These are phyloP conservation scores for Alternaria alternata DNA, from an alignment of 2,329 filamentous ascomycete genomes.

Conservation along the genomic window DNA sequence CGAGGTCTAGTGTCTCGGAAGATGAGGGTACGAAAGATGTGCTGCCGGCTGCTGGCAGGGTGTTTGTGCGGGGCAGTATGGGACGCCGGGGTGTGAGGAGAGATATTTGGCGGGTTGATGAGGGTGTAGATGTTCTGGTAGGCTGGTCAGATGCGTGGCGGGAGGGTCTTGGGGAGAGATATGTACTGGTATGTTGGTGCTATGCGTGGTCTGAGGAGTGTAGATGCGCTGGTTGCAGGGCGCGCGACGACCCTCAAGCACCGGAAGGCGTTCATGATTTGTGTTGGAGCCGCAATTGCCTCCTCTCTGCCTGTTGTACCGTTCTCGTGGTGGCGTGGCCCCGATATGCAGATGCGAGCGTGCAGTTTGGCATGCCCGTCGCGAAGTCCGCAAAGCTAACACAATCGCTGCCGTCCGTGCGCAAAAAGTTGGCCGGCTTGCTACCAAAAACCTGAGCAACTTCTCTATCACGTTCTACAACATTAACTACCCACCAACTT, in stretches of 20 bases:
- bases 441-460: neutral
- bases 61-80: constrained; percentile 29
- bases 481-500: constrained; percentile 1
- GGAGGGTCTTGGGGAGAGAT: neutral
- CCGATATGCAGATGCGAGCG: neutral
- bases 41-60: constrained; percentile 27
- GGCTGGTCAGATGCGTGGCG: neutral
- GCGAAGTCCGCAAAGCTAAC: constrained; percentile 28
- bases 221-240: constrained; percentile 23
- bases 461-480: neutral
- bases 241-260: constrained; percentile 40
- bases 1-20: constrained; percentile 43
- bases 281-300: neutral
- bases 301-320: neutral
- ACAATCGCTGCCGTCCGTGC: constrained; percentile 35
- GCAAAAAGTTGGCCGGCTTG: constrained; percentile 36
- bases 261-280: constrained; percentile 45
- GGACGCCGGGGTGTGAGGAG: constrained; percentile 40
- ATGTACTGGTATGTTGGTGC: constrained; percentile 32
- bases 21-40: constrained; percentile 16
- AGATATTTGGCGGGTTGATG: constrained; percentile 35
- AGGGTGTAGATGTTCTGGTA: constrained; percentile 14
- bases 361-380: constrained; percentile 8
- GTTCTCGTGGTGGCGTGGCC: neutral
- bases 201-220: constrained; percentile 29